Conservation (phyloP, 2,329 filamentous ascomycete genomes). For the Cryphonectria naterciae region DNA sequence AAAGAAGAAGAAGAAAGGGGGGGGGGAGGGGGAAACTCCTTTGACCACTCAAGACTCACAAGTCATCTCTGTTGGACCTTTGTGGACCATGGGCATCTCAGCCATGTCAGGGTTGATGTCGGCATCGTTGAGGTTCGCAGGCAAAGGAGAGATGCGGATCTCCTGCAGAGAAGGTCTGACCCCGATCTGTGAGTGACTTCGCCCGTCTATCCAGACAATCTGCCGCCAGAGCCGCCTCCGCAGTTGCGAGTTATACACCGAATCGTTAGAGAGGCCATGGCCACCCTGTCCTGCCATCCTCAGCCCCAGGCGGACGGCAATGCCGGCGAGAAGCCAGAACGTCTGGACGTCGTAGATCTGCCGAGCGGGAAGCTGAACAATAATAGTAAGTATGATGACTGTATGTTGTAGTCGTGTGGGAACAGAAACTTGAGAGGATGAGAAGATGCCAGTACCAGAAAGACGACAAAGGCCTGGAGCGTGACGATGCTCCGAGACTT, state of each 20-base stretch:
- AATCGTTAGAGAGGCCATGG: constrained; percentile 7
- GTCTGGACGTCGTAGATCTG: constrained; percentile 28
- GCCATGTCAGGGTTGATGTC: constrained; percentile 36
- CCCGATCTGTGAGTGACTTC: constrained; percentile 28
- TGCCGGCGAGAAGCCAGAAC: constrained; percentile 28
- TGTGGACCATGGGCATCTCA: constrained; percentile 41
- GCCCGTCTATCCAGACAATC: constrained; percentile 29
- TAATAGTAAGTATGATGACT: constrained; percentile 6
- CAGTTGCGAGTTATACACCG: constrained; percentile 41
- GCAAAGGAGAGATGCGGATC: constrained; percentile 24
- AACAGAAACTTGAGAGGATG: background rate
- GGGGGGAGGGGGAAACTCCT: too few relatives aligned
- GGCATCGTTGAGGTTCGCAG: constrained; percentile 34
- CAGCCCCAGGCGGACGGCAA: constrained; percentile 27
- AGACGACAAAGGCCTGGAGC: constrained; percentile 28
- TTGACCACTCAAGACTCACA: constrained; percentile 31
- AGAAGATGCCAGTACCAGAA: constrained; percentile 15
- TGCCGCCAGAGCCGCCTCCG: constrained; percentile 39
- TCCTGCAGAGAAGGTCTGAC: constrained; percentile 38
- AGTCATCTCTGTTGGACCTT: constrained; percentile 44
- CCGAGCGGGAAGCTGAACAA: constrained; percentile 25
- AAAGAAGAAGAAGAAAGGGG: background rate
- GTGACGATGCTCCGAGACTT: constrained; percentile 26
- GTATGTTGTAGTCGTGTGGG: background rate
- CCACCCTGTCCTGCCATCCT: constrained; percentile 21